A percentile compares a stretch with the other conserved stretches of the same genome.
These are phyloP conservation scores for Quambalaria eucalypti DNA, from an alignment of 1,284 basidiomycete species.

Conservation along the genomic window DNA sequence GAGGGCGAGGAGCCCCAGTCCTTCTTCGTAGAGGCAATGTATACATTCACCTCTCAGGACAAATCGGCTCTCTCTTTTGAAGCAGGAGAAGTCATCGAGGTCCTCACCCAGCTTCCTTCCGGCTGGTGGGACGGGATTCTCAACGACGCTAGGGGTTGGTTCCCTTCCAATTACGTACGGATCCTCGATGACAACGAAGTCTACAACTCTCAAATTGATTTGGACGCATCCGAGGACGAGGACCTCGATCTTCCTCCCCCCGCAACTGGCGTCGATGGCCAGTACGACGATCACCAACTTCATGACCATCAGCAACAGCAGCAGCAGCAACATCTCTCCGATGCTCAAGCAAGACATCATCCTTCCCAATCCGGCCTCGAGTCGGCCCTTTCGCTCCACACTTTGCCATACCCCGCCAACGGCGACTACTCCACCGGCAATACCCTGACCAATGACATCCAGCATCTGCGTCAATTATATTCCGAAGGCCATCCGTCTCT, in stretches of 20 bases:
- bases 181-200: slow-evolving; percentile 58
- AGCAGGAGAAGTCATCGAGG: slow-evolving; percentile 83
- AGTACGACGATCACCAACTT: too few relatives aligned
- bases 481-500: slow-evolving; percentile 3
- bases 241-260: background rate
- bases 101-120: slow-evolving; percentile 77
- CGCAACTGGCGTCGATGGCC: slow-evolving; percentile 5
- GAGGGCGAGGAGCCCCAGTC: slow-evolving; percentile 22
- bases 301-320: slow-evolving; percentile 10
- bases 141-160: slow-evolving; percentile 70
- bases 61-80: slow-evolving; percentile 77
- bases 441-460: slow-evolving; percentile 24
- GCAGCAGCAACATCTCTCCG: too few relatives aligned
- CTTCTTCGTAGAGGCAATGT: slow-evolving; percentile 82
- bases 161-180: slow-evolving; percentile 89
- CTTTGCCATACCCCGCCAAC: slow-evolving; percentile 5
- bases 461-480: slow-evolving; percentile 22
- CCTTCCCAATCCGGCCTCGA: slow-evolving; percentile 1
- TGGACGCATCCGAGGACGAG: background rate
- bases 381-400: background rate
- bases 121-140: slow-evolving; percentile 99
- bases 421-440: slow-evolving; percentile 21
- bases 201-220: slow-evolving; percentile 51
- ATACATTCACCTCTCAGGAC: slow-evolving; percentile 70
- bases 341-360: too few relatives aligned